These are phyloP conservation scores for Pseudozyma sp. DNA, from an alignment of 1,284 basidiomycete genomes.

Conservation along the genomic window DNA sequence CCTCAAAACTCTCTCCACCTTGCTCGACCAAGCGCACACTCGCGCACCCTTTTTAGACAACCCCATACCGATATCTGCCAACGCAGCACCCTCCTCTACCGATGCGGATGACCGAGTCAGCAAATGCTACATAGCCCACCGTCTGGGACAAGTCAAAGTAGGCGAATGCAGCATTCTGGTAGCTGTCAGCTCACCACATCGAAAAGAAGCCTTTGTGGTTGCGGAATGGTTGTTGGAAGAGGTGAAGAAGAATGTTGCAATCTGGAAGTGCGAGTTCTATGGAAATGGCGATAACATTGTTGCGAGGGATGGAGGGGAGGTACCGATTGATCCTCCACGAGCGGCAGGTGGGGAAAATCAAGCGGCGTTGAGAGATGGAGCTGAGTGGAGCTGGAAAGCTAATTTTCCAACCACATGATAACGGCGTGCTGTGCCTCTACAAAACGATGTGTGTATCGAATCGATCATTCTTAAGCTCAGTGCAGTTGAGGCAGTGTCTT, in stretches of 20 bases:
- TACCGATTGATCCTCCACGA: slow-evolving; percentile 1
- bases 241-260: slow-evolving; percentile 82
- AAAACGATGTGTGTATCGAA: no score
- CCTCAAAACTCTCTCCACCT: slow-evolving; percentile 74
- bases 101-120: slow-evolving; percentile 22
- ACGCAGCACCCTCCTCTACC: slow-evolving; percentile 1
- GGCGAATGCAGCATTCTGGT: slow-evolving; percentile 85
- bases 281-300: slow-evolving; percentile 17
- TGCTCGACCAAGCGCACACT: slow-evolving; percentile 35
- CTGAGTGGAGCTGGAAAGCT: slow-evolving; percentile 42
- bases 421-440: no score
- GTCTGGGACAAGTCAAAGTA: slow-evolving; percentile 82
- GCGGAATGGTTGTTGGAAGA: slow-evolving; percentile 85
- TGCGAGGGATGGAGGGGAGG: slow-evolving; percentile 25
- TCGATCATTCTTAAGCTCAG: no score
- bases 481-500: no score
- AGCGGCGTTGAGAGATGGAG: not conserved
- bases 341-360: not conserved
- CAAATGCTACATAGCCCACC: slow-evolving; percentile 77
- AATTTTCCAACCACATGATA: slow-evolving; percentile 34
- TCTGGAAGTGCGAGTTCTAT: slow-evolving; percentile 86
- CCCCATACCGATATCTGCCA: slow-evolving; percentile 16
- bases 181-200: slow-evolving; percentile 85
- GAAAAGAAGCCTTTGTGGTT: slow-evolving; percentile 81
- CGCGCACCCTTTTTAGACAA: slow-evolving; percentile 21